Percentiles rank a stretch among this genome's conserved stretches.
Evolutionary conservation across 1,284 basidiomycete genomes (phyloP).

Genomic region (Bondarzewia mesenterica): DNA sequence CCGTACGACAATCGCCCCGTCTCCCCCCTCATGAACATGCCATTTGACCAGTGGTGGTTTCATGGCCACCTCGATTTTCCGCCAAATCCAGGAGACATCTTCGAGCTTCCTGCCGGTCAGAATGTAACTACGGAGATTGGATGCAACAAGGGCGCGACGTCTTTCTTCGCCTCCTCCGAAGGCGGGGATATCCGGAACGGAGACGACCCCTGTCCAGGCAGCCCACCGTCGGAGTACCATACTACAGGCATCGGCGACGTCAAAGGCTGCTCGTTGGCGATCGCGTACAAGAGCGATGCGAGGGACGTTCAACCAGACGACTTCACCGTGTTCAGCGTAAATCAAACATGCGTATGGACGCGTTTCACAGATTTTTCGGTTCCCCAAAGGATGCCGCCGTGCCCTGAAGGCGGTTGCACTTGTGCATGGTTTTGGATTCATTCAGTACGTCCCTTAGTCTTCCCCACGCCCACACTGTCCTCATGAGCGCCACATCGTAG

Average conservation of each 20-base stretch:
- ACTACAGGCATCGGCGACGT: constrained; percentile 47
- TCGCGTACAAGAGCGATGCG: constrained; percentile 62
- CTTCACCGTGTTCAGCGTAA: constrained; percentile 67
- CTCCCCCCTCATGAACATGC: constrained; percentile 29
- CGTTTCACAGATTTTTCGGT: constrained; percentile 61
- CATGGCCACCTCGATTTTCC: constrained; percentile 54
- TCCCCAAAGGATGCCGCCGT: constrained; percentile 61
- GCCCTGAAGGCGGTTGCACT: constrained; percentile 55
- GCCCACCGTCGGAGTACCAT: constrained; percentile 39
- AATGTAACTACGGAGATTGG: constrained; percentile 46
- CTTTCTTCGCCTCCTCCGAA: constrained; percentile 42
- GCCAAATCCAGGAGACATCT: constrained; percentile 47
- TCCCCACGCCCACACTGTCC: not conserved
- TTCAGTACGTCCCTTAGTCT: constrained; percentile 25
- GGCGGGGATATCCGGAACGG: constrained; percentile 43
- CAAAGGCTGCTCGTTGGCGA: constrained; percentile 62
- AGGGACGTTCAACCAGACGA: constrained; percentile 52
- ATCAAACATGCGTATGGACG: constrained; percentile 67
- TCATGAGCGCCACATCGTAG: constrained; percentile 8
- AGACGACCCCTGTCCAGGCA: constrained; percentile 44
- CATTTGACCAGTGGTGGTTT: constrained; percentile 69
- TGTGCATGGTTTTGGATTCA: constrained; percentile 78
- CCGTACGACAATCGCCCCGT: constrained; percentile 34
- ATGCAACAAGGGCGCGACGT: constrained; percentile 52
- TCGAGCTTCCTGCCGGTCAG: constrained; percentile 50